Evolutionary conservation across 1,284 basidiomycete genomes (phyloP).

Genomic region (Cutaneotrichosporon daszewskae): DNA sequence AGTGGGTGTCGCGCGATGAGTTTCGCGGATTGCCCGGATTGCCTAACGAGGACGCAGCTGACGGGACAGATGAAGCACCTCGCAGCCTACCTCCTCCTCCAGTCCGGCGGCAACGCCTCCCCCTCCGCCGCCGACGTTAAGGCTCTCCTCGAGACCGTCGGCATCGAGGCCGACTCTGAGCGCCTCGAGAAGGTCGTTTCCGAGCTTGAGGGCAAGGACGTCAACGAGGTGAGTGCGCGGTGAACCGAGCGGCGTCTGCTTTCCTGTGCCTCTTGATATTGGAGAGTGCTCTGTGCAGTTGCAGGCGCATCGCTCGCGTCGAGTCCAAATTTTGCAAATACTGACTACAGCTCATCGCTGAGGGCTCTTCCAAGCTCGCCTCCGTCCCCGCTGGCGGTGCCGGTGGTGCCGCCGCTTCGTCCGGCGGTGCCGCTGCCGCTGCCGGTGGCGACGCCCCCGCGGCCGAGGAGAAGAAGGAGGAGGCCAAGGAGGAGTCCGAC

Average conservation of each 20-base stretch:
- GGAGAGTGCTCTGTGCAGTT: neutral
- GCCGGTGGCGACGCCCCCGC: conserved; percentile 60
- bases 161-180: conserved; percentile 80
- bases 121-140: conserved; percentile 88
- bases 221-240: conserved; percentile 60
- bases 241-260: neutral
- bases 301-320: neutral
- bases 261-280: too few species aligned
- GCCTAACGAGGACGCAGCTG: neutral
- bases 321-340: neutral
- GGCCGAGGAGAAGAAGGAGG: conserved; percentile 61
- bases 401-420: conserved; percentile 39
- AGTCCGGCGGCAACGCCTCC: conserved; percentile 83
- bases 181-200: conserved; percentile 80
- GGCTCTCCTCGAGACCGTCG: conserved; percentile 78
- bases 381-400: conserved; percentile 61
- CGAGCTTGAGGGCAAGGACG: conserved; percentile 88
- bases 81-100: conserved; percentile 97
- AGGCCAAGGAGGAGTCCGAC: conserved; percentile 52
- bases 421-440: conserved; percentile 50
- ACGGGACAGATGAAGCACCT: conserved; percentile 80
- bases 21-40: neutral
- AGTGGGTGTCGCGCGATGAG: conserved; percentile 17
- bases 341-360: conserved; percentile 69
- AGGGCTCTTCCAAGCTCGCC: conserved; percentile 87